Conservation (phyloP, 495 filamentous ascomycete species). For the Cetradonia linearis region DNA sequence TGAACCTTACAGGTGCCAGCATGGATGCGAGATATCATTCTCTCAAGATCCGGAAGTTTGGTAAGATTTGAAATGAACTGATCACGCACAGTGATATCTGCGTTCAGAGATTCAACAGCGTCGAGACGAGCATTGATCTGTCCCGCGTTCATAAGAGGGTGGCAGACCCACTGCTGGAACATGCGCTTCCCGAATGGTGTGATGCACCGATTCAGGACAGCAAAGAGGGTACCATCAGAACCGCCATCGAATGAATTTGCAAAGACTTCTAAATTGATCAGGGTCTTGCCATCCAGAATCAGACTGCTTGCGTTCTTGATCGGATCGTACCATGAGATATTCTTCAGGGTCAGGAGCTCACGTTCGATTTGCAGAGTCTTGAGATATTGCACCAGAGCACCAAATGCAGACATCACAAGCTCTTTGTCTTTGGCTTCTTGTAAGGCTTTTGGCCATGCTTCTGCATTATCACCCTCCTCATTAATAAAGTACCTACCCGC, state of each 20-base stretch:
- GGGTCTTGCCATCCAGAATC: constrained; percentile 88
- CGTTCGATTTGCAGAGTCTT: constrained; percentile 80
- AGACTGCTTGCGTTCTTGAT: constrained; percentile 88
- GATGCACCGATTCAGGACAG: constrained; percentile 83
- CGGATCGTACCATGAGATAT: constrained; percentile 86
- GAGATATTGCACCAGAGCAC: constrained; percentile 81
- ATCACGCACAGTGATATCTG: constrained; percentile 65
- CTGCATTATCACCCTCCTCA: constrained; percentile 47
- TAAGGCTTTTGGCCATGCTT: constrained; percentile 73
- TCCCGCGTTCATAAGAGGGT: constrained; percentile 73
- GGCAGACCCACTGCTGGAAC: constrained; percentile 96
- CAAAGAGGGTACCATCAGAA: constrained; percentile 75
- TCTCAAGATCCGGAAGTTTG: constrained; percentile 89
- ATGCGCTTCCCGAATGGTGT: constrained; percentile 96
- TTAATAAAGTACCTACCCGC: constrained; percentile 69
- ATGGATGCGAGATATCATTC: constrained; percentile 89
- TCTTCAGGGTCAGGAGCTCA: constrained; percentile 77
- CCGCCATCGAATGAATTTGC: constrained; percentile 87
- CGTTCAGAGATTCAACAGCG: constrained; percentile 86
- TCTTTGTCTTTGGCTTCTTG: constrained; percentile 67
- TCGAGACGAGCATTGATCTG: constrained; percentile 94
- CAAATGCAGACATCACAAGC: constrained; percentile 83
- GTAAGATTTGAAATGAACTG: constrained; percentile 74
- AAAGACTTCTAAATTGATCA: constrained; percentile 97
- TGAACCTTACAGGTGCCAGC: constrained; percentile 77